Evolutionary conservation across 345 rosid genomes (phyloP).

Genomic region (Litchi chinensis): DNA sequence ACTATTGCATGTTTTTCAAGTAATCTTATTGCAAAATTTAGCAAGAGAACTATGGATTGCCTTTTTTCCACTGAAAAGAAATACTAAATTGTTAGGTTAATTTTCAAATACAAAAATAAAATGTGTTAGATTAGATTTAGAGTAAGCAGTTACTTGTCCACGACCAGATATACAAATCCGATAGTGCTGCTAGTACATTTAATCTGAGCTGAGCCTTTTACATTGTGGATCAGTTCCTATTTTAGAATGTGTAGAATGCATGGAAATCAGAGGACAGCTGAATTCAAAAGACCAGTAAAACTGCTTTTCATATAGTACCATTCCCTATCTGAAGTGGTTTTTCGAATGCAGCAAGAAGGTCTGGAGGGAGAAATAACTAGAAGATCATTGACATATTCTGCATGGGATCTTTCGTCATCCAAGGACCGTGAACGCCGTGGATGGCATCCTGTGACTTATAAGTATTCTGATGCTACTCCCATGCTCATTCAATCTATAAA

Average conservation of each 20-base stretch:
- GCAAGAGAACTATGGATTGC: too few species aligned
- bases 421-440: constrained; percentile 80
- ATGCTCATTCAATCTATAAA: constrained; percentile 68
- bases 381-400: constrained; percentile 78
- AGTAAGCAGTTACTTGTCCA: not conserved
- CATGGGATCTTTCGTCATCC: constrained; percentile 84
- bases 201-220: not conserved
- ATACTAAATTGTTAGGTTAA: too few species aligned
- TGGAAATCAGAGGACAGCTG: not conserved
- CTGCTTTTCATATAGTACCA: constrained; percentile 3
- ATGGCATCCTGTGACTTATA: constrained; percentile 90
- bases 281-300: not conserved
- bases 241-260: not conserved
- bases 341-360: constrained; percentile 65
- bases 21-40: not conserved
- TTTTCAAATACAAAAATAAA: not conserved
- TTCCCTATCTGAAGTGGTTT: constrained; percentile 11
- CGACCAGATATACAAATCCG: constrained; percentile 5
- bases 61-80: too few species aligned
- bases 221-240: not conserved
- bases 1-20: not conserved
- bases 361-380: constrained; percentile 75
- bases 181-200: not conserved
- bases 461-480: constrained; percentile 82
- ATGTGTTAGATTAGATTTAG: not conserved